These are phyloP conservation scores for Chrysoporthe cubensis DNA, from an alignment of 2,329 filamentous ascomycete genomes.

Conservation along the genomic window DNA sequence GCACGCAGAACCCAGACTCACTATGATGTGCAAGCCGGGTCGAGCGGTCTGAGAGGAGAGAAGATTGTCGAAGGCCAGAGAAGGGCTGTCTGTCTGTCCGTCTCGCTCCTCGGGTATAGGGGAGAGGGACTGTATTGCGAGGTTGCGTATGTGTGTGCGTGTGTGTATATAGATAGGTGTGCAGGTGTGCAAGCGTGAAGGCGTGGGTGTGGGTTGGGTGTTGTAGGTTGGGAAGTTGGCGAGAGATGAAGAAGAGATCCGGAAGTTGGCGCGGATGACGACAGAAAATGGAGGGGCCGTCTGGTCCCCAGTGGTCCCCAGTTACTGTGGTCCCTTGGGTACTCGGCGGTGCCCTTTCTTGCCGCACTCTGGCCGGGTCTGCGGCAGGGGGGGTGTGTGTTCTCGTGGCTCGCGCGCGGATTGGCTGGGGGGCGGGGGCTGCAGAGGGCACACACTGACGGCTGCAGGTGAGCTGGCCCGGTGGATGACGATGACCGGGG, in stretches of 20 bases:
- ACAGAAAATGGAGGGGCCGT: conserved; percentile 28
- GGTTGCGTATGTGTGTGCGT: no score
- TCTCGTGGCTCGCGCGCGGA: neutral
- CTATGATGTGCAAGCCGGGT: no score
- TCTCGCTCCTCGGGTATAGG: no score
- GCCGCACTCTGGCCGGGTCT: conserved; percentile 2
- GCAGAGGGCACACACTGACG: neutral
- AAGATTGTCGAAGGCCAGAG: no score
- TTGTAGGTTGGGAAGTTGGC: neutral
- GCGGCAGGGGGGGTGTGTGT: neutral
- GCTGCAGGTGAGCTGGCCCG: conserved; percentile 15
- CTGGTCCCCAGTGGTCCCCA: conserved; percentile 6
- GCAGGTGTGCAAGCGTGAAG: no score
- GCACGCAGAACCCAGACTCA: no score
- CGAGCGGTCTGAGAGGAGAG: no score
- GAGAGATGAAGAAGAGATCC: conserved; percentile 7
- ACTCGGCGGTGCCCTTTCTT: no score
- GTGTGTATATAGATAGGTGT: no score
- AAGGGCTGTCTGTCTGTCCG: no score
- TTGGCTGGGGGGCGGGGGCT: neutral
- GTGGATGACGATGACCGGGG: neutral
- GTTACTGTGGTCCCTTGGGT: no score
- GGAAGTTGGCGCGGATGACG: conserved; percentile 30
- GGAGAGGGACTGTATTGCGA: neutral
- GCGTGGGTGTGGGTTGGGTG: no score